A percentile compares a stretch with the other conserved stretches of the same genome.
Evolutionary conservation across 1,284 basidiomycete species (phyloP).

Genomic region (Tremellales sp.): DNA sequence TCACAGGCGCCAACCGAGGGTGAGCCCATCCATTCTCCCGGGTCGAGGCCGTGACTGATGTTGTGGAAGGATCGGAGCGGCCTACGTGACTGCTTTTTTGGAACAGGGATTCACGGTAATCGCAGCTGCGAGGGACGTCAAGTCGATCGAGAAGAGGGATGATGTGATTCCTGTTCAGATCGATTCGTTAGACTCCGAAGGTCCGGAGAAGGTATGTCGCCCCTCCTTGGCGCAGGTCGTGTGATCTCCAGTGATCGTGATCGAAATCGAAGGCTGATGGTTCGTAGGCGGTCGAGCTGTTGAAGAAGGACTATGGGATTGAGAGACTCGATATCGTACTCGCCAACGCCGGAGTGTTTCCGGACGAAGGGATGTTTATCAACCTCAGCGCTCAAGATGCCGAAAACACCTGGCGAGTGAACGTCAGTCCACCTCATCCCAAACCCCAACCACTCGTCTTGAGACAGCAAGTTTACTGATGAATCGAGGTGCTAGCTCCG

Average conservation of each 20-base stretch:
- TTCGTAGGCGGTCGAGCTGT: conserved; percentile 10
- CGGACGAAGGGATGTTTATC: neutral
- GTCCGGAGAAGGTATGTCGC: neutral
- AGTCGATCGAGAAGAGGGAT: neutral
- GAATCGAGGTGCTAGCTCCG: conserved; percentile 10
- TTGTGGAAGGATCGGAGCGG: neutral
- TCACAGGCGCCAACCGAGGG: neutral
- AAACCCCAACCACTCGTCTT: neutral
- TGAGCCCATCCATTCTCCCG: neutral
- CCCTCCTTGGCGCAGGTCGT: too few species aligned
- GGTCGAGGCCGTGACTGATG: neutral
- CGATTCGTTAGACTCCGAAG: neutral
- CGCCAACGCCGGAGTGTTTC: conserved; percentile 17
- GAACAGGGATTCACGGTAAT: neutral
- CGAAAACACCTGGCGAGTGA: conserved; percentile 4
- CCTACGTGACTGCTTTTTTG: neutral
- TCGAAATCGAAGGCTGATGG: neutral
- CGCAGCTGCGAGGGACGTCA: neutral
- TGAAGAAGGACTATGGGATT: conserved; percentile 13
- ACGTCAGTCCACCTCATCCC: conserved; percentile 6
- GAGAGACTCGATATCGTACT: conserved; percentile 16
- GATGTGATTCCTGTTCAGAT: neutral
- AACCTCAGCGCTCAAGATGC: conserved; percentile 4
- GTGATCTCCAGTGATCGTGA: too few species aligned
- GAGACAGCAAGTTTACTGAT: neutral